Base-by-base conservation (phyloP, 2,329 filamentous ascomycete genomes). In the Pseudopithomyces chartarum region DNA sequence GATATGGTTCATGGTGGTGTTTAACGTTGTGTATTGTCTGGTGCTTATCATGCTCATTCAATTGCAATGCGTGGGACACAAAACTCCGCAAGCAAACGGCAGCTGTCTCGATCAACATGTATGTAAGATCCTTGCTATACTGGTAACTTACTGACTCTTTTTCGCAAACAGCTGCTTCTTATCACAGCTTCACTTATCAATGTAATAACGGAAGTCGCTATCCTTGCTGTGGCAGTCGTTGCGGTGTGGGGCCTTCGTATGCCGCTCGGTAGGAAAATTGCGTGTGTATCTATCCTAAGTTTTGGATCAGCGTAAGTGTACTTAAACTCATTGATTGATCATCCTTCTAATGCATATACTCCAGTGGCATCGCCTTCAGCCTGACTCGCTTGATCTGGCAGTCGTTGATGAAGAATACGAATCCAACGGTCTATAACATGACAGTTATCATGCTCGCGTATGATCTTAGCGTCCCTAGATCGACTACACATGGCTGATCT, bases 1-100 rank as follows among this genome's bases (percentile, higher is more conserved):
- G 50, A 52, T 52, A 22, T 52, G 50, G 50, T 52, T 52, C 29
- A 52, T 52, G 50, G 40, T 52, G 19, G 50, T 36, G 11, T 52
- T 52, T 19, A 52, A 52, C 15, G 39, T 45, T 11, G 32, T 52
- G 15, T 52, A 52, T 29, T 52, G 50, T n/a, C 33, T 52, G 29
- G 50, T 52, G 50, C 50, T 52, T 29, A 52, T 52, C 23, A 10
- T 52, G n/a, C 50, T 52, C 39, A 45, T 52, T 13, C 39, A 52
- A 8, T 15, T 52, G 26, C 50, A 52, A 45, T 52, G 50, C 23
- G 40, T 52, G n/a, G 50, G 50, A 33, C 50, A 52, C 20, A 52
- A 52, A n/a, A 45, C 29, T 38, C 50, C 50, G 20, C 29, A 45
- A 20, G 17, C 50, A 7, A 52, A 52, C 19, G 50, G 50, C 26